Evolutionary conservation across 345 rosid species (phyloP).

Genomic region (Mercurialis annua): DNA sequence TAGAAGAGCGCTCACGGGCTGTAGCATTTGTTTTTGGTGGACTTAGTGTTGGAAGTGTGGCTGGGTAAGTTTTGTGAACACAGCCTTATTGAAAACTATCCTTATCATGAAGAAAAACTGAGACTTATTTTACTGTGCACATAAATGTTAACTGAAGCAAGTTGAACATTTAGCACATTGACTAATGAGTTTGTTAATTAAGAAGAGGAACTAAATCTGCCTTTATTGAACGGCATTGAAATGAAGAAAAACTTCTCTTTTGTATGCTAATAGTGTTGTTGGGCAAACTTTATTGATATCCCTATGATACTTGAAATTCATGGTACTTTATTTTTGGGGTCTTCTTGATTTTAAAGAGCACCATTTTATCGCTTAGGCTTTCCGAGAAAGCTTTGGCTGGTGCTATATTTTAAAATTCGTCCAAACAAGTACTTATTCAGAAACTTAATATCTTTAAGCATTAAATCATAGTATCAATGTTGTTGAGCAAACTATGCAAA

Average conservation of each 20-base stretch:
- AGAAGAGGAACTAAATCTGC: neutral
- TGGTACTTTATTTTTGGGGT: neutral
- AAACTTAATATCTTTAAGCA: neutral
- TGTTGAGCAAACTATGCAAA: neutral
- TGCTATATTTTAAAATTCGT: neutral
- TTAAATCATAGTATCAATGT: neutral
- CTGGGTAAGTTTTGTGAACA: conserved; percentile 56
- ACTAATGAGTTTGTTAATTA: neutral
- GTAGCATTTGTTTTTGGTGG: conserved; percentile 94
- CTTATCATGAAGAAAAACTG: conserved; percentile 10
- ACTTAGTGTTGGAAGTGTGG: conserved; percentile 83
- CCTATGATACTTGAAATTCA: neutral
- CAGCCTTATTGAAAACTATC: conserved; percentile 5
- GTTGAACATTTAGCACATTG: neutral
- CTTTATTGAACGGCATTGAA: neutral
- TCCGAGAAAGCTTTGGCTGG: neutral
- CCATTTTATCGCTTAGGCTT: neutral
- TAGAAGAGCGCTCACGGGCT: conserved; percentile 88
- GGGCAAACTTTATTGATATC: neutral
- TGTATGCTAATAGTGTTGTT: neutral
- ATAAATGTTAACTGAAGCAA: neutral
- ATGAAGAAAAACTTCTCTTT: neutral
- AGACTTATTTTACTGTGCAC: neutral
- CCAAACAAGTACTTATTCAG: neutral
- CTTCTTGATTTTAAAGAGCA: neutral